phyloP scores from a whole-genome alignment of 2,329 filamentous ascomycete genomes.

The Diaporthe vexans region DNA sequence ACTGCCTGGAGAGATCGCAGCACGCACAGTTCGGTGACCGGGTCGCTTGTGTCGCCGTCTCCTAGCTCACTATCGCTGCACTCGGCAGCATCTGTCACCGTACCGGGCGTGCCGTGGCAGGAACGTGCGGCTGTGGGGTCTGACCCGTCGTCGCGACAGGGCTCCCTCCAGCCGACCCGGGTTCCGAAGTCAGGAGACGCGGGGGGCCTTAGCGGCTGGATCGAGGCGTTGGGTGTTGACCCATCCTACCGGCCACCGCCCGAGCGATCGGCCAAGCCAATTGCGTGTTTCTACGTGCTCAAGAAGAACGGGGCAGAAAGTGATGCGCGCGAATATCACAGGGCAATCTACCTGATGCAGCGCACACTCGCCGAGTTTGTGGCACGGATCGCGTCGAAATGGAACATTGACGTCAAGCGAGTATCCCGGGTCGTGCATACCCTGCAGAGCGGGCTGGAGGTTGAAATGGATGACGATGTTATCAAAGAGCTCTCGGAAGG shows the following conservation, averaged over 20 bases:
- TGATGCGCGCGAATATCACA: constrained; percentile 76
- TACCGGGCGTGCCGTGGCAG: constrained; percentile 65
- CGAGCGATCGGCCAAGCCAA: constrained; percentile 77
- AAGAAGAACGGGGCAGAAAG: constrained; percentile 64
- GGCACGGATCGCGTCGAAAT: constrained; percentile 81
- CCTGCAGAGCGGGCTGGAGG: constrained; percentile 80
- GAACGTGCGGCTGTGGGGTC: constrained; percentile 68
- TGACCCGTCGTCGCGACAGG: constrained; percentile 55
- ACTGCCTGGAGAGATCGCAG: constrained; percentile 66
- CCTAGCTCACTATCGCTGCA: constrained; percentile 75
- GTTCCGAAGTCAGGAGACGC: constrained; percentile 69
- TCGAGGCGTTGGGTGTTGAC: constrained; percentile 94
- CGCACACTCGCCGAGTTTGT: constrained; percentile 83
- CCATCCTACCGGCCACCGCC: constrained; percentile 83
- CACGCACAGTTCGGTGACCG: constrained; percentile 69
- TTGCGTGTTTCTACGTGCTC: constrained; percentile 90
- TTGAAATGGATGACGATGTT: constrained; percentile 92
- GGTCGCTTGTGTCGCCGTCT: constrained; percentile 75
- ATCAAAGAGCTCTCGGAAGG: constrained; percentile 87
- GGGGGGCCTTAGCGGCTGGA: constrained; percentile 82
- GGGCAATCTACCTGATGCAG: constrained; percentile 87
- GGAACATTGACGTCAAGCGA: constrained; percentile 79
- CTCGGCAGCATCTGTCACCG: constrained; percentile 65
- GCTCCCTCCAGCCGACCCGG: constrained; percentile 67
- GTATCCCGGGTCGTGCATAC: constrained; percentile 81